phyloP scores from a whole-genome alignment of 495 filamentous ascomycete species.

The Endocarpon pusillum region DNA sequence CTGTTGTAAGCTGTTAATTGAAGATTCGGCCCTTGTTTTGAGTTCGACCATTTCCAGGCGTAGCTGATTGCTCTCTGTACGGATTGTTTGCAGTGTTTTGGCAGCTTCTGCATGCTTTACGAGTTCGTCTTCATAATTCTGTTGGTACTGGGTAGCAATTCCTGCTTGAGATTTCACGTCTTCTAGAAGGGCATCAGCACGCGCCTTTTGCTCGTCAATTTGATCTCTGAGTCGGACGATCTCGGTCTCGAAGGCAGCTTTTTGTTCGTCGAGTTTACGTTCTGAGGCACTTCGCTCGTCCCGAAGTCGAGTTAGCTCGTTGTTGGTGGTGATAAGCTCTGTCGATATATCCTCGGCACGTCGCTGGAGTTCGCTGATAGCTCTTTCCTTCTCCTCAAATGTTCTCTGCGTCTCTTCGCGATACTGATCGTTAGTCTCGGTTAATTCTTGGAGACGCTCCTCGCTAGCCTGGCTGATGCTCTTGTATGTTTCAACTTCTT shows the following conservation, averaged over 20 bases:
- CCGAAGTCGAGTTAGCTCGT: slow-evolving; percentile 59
- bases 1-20: slow-evolving; percentile 55
- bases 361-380: slow-evolving; percentile 61
- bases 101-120: slow-evolving; percentile 90
- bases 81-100: slow-evolving; percentile 57
- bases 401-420: slow-evolving; percentile 63
- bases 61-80: slow-evolving; percentile 63
- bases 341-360: slow-evolving; percentile 62
- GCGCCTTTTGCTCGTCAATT: slow-evolving; percentile 56
- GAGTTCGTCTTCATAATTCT: slow-evolving; percentile 86
- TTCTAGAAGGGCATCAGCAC: slow-evolving; percentile 68
- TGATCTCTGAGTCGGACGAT: slow-evolving; percentile 74
- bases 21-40: slow-evolving; percentile 64
- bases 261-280: slow-evolving; percentile 66
- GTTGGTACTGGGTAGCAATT: slow-evolving; percentile 81
- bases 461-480: slow-evolving; percentile 78
- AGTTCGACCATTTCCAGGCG: slow-evolving; percentile 55
- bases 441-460: slow-evolving; percentile 64
- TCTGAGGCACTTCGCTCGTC: slow-evolving; percentile 57
- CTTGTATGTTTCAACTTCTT: slow-evolving; percentile 72
- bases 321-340: slow-evolving; percentile 65
- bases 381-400: slow-evolving; percentile 54
- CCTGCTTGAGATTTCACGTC: slow-evolving; percentile 84
- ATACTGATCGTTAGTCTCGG: slow-evolving; percentile 70
- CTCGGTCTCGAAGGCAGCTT: slow-evolving; percentile 51